Evolutionary conservation across 2,329 filamentous ascomycete genomes (phyloP).

Genomic region (Aspergillus neoniger): DNA sequence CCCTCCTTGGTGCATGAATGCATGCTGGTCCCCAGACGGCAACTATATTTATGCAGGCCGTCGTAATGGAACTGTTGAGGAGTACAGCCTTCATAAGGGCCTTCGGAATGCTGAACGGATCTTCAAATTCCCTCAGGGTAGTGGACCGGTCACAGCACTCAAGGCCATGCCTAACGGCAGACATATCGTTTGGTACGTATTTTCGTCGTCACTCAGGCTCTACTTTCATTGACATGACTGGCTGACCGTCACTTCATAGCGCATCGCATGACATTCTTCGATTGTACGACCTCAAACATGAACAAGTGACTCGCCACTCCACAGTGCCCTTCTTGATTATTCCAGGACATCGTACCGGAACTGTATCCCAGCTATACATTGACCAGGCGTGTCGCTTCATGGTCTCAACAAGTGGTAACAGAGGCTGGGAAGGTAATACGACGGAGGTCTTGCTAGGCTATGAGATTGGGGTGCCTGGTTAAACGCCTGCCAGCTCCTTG

Average conservation of each 20-base stretch:
- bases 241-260: conserved; percentile 47
- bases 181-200: conserved; percentile 78
- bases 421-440: conserved; percentile 88
- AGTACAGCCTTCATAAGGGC: conserved; percentile 83
- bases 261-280: conserved; percentile 92
- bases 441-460: conserved; percentile 94
- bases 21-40: conserved; percentile 93
- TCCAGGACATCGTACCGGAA: conserved; percentile 83
- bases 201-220: background rate
- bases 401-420: conserved; percentile 85
- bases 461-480: conserved; percentile 67
- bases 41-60: conserved; percentile 93
- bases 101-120: conserved; percentile 73
- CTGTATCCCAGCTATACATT: conserved; percentile 81
- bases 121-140: conserved; percentile 86
- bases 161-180: conserved; percentile 88
- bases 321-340: conserved; percentile 95
- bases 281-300: conserved; percentile 80
- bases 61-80: conserved; percentile 89
- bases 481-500: background rate
- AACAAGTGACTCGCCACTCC: conserved; percentile 67
- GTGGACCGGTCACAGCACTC: conserved; percentile 84
- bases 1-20: conserved; percentile 96
- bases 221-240: background rate
- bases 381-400: conserved; percentile 88